Percentiles rank a stretch among this genome's conserved stretches.
phyloP scores from a whole-genome alignment of 2,329 filamentous ascomycete species.

The Cladorrhinum sp. region DNA sequence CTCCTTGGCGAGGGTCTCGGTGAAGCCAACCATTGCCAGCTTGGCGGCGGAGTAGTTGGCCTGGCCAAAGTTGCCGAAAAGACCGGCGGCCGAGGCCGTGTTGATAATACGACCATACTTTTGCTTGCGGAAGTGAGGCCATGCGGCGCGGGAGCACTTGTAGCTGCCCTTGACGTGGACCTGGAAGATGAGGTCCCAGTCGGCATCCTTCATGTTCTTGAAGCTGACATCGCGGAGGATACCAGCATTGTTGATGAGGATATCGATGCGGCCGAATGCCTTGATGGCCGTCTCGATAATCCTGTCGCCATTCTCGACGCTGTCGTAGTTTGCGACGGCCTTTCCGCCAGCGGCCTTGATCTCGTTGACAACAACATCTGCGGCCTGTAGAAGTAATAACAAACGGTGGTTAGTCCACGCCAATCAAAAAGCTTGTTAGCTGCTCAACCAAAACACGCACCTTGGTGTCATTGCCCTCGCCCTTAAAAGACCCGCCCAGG shows the following conservation, averaged over 20 bases:
- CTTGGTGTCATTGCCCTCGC: slow-evolving; percentile 83
- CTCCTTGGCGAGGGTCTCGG: slow-evolving; percentile 96
- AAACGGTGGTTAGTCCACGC: slow-evolving; percentile 19
- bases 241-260: slow-evolving; percentile 97
- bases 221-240: slow-evolving; percentile 94
- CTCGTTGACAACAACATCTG: slow-evolving; percentile 78
- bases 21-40: slow-evolving; percentile 92
- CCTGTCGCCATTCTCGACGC: slow-evolving; percentile 85
- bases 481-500: slow-evolving; percentile 87
- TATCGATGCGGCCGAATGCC: slow-evolving; percentile 80
- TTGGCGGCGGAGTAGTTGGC: slow-evolving; percentile 97
- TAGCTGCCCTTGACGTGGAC: slow-evolving; percentile 93
- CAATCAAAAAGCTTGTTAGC: not conserved
- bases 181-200: slow-evolving; percentile 93
- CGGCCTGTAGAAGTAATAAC: slow-evolving; percentile 53
- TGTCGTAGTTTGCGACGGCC: slow-evolving; percentile 96
- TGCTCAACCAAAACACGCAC: slow-evolving; percentile 49
- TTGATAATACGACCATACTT: slow-evolving; percentile 97
- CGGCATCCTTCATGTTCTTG: slow-evolving; percentile 96
- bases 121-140: slow-evolving; percentile 97
- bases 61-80: slow-evolving; percentile 95
- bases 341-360: slow-evolving; percentile 88
- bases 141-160: slow-evolving; percentile 91
- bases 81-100: slow-evolving; percentile 90
- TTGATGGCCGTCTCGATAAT: slow-evolving; percentile 89